Conservation (phyloP, 2,329 filamentous ascomycete genomes). For the Lecanosticta acicola region DNA sequence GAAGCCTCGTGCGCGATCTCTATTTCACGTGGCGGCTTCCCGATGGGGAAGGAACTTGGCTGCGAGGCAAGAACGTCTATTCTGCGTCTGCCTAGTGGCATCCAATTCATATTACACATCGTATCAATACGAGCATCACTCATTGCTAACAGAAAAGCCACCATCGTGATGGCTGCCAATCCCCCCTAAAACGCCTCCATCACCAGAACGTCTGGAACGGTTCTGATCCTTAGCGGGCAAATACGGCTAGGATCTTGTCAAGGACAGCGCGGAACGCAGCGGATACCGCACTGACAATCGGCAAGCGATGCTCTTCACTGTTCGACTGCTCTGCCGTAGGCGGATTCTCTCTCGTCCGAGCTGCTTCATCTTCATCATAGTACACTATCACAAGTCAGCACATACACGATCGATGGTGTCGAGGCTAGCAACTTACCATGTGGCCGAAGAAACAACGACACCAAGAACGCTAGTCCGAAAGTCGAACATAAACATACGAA, state of each 20-base stretch:
- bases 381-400: constrained; percentile 10
- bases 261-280: constrained; percentile 1
- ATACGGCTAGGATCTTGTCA: neutral
- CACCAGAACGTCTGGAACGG: too few relatives aligned
- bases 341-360: constrained; percentile 8
- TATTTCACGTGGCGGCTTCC: too few relatives aligned
- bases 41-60: neutral
- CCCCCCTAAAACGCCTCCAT: too few relatives aligned
- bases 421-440: constrained; percentile 58
- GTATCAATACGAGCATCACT: too few relatives aligned
- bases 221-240: too few relatives aligned
- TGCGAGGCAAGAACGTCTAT: neutral
- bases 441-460: constrained; percentile 66
- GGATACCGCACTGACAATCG: constrained; percentile 8
- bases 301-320: constrained; percentile 3
- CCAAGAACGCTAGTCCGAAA: constrained; percentile 61
- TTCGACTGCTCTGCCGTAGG: constrained; percentile 2
- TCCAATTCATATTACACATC: too few relatives aligned
- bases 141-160: too few relatives aligned
- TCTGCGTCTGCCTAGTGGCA: too few relatives aligned
- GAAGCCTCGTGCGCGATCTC: neutral
- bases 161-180: too few relatives aligned
- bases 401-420: neutral
- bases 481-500: constrained; percentile 67
- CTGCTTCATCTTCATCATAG: constrained; percentile 16